Conservation (phyloP, 1,284 basidiomycete species). For the Neonothopanus nambi region DNA sequence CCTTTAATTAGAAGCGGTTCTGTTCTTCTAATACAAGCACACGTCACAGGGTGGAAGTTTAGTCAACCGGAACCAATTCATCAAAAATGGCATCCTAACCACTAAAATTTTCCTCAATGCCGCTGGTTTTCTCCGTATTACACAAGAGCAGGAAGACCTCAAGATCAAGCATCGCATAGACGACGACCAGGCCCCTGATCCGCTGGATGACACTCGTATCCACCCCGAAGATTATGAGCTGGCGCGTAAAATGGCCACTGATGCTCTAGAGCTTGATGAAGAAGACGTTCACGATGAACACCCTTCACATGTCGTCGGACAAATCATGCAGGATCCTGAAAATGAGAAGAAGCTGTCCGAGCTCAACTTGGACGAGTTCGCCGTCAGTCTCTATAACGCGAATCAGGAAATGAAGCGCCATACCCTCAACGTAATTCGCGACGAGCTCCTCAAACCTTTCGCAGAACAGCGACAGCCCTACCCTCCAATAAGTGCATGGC, state of each 20-base stretch:
- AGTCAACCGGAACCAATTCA: slow-evolving; percentile 82
- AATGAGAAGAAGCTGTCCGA: slow-evolving; percentile 85
- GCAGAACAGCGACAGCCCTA: slow-evolving; percentile 78
- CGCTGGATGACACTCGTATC: slow-evolving; percentile 93
- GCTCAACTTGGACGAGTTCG: slow-evolving; percentile 96
- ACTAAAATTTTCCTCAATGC: slow-evolving; percentile 91
- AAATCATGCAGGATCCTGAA: slow-evolving; percentile 85
- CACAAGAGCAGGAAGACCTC: slow-evolving; percentile 66
- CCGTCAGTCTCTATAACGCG: slow-evolving; percentile 84
- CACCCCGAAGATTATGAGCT: slow-evolving; percentile 99
- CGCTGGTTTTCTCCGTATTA: slow-evolving; percentile 87
- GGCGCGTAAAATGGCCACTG: slow-evolving; percentile 98
- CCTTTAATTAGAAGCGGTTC: slow-evolving; percentile 11
- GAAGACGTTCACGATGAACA: slow-evolving; percentile 92
- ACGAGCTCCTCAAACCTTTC: slow-evolving; percentile 88
- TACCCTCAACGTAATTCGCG: slow-evolving; percentile 85
- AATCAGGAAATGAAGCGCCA: slow-evolving; percentile 87
- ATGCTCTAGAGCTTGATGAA: slow-evolving; percentile 93
- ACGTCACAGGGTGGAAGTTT: slow-evolving; percentile 78
- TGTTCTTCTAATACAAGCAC: slow-evolving; percentile 16
- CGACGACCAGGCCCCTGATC: slow-evolving; percentile 79
- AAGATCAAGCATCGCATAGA: slow-evolving; percentile 67
- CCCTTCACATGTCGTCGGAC: slow-evolving; percentile 82
- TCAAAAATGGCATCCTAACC: slow-evolving; percentile 77
- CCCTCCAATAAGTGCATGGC: slow-evolving; percentile 69